These are phyloP conservation scores for Phaseolus coccineus DNA, from an alignment of 331 rosid species.

Conservation along the genomic window DNA sequence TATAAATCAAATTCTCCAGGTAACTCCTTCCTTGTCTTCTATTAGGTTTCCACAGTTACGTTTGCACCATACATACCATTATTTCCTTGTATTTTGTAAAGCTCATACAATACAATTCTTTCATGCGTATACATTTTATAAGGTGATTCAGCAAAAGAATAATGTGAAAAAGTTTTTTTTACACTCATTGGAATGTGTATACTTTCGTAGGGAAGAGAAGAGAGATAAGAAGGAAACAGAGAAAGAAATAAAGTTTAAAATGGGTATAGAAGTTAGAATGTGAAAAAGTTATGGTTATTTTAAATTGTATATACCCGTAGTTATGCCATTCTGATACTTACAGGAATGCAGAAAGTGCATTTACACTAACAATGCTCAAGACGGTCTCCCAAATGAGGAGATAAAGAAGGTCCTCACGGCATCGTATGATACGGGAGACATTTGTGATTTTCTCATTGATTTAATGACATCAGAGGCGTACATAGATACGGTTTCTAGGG, in stretches of 20 bases:
- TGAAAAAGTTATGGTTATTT: neutral
- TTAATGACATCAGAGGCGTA: conserved; percentile 69
- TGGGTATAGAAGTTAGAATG: neutral
- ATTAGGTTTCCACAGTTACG: conserved; percentile 11
- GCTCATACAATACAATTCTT: conserved; percentile 19
- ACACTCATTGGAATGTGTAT: neutral
- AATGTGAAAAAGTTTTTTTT: neutral
- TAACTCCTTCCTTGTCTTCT: conserved; percentile 36
- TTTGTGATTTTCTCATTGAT: conserved; percentile 64
- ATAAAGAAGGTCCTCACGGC: conserved; percentile 48
- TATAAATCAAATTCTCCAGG: conserved; percentile 75
- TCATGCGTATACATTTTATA: neutral
- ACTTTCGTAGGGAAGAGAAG: neutral
- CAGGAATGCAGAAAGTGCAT: conserved; percentile 64
- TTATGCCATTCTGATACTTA: conserved; percentile 21
- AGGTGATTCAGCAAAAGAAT: conserved; percentile 1
- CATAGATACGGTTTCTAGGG: conserved; percentile 47
- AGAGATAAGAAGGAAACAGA: no score
- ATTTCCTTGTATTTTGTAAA: neutral
- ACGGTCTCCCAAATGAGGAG: conserved; percentile 44
- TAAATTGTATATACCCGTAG: neutral
- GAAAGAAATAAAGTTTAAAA: no score
- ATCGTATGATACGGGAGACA: conserved; percentile 59
- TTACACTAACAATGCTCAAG: conserved; percentile 52
- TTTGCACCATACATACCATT: neutral